Evolutionary conservation across 495 filamentous ascomycete species (phyloP).

Genomic region (Penicillium bialowiezense): DNA sequence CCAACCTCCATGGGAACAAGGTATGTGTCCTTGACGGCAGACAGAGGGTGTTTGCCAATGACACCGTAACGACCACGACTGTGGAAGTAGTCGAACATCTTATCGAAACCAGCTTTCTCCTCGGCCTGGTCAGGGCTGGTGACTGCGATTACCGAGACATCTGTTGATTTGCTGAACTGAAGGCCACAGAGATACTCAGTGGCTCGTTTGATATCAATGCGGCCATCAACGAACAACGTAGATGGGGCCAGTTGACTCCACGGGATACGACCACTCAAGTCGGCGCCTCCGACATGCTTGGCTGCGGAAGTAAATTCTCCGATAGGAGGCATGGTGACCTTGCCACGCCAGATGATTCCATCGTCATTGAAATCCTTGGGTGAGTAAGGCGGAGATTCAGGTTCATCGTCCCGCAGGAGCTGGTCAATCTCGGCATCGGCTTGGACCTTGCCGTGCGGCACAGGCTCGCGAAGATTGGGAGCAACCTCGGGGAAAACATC

Average conservation of each 20-base stretch:
- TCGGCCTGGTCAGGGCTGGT: constrained; percentile 51
- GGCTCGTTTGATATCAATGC: constrained; percentile 75
- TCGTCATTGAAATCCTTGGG: constrained; percentile 71
- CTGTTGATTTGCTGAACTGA: constrained; percentile 67
- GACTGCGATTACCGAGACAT: constrained; percentile 68
- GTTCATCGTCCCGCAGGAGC: constrained; percentile 80
- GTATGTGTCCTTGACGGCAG: constrained; percentile 74
- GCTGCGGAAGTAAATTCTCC: constrained; percentile 72
- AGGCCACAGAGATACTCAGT: constrained; percentile 86
- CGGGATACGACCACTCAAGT: constrained; percentile 54
- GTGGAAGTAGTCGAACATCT: constrained; percentile 75
- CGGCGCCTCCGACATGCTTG: constrained; percentile 79
- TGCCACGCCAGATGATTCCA: constrained; percentile 73
- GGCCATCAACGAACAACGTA: constrained; percentile 71
- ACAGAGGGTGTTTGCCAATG: constrained; percentile 62
- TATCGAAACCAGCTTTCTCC: constrained; percentile 56
- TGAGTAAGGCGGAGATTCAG: constrained; percentile 82
- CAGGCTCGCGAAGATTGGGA: constrained; percentile 39
- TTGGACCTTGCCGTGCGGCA: constrained; percentile 46
- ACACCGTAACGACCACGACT: constrained; percentile 78
- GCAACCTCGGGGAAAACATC: constrained; percentile 45
- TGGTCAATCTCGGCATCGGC: constrained; percentile 89
- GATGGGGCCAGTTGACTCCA: constrained; percentile 71
- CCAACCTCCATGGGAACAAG: constrained; percentile 71
- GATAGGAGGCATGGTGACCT: constrained; percentile 70